These are phyloP conservation scores for Acanthamoeba castellanii DNA, from an alignment of 208 protist genomes.

Conservation along the genomic window DNA sequence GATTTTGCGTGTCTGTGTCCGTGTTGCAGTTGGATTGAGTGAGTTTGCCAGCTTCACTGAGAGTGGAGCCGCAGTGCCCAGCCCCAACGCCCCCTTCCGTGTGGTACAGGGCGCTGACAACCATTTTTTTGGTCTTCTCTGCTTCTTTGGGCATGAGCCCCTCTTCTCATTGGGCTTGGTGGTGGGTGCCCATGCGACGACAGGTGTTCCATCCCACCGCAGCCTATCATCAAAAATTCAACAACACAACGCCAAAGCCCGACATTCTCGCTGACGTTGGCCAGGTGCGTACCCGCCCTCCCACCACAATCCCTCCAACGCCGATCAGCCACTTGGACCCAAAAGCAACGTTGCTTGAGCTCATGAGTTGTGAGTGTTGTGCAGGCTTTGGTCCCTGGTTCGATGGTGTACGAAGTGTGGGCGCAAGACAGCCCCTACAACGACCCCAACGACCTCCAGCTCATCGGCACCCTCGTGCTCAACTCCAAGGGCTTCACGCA, in stretches of 20 bases:
- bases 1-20: background rate
- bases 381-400: background rate
- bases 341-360: background rate
- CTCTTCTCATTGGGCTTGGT: background rate
- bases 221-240: background rate
- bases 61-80: background rate
- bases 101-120: background rate
- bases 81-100: constrained; percentile 47
- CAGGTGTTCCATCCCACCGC: constrained; percentile 41
- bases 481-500: background rate
- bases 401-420: background rate
- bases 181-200: background rate
- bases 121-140: no score
- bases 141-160: no score
- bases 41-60: constrained; percentile 19
- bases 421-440: background rate
- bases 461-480: background rate
- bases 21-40: background rate
- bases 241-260: background rate
- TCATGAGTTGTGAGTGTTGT: background rate
- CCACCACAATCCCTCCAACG: background rate
- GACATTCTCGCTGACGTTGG: background rate
- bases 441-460: background rate
- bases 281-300: background rate
- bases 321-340: no score